phyloP scores from a whole-genome alignment of 805 yeast genomes.

The Saccharomycopsis sp. region DNA sequence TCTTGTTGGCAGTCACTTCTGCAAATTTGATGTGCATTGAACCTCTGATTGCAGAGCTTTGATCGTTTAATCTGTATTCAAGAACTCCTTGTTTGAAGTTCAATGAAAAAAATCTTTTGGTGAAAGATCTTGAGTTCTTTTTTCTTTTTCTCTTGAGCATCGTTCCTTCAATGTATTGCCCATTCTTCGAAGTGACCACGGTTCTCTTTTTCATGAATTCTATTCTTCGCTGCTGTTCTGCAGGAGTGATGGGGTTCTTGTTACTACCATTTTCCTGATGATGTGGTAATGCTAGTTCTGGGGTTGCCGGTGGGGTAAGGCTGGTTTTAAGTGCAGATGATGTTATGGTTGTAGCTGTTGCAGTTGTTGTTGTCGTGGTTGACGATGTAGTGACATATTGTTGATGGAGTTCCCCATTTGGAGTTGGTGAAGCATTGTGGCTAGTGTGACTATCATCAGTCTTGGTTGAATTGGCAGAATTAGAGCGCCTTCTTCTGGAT shows the following conservation, averaged over 20 bases:
- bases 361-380: no score
- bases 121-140: conserved; percentile 78
- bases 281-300: no score
- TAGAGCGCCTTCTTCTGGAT: not conserved
- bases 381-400: no score
- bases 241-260: not conserved
- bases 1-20: conserved; percentile 70
- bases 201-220: conserved; percentile 7
- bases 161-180: conserved; percentile 69
- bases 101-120: conserved; percentile 73
- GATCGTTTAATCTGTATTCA: conserved; percentile 67
- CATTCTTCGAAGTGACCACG: conserved; percentile 41
- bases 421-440: no score
- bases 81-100: conserved; percentile 77
- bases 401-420: no score
- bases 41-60: conserved; percentile 72
- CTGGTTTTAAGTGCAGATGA: no score
- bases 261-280: not conserved
- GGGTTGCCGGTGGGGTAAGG: no score
- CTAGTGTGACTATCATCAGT: no score
- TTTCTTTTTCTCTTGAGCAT: conserved; percentile 67
- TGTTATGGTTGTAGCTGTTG: no score
- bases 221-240: no score
- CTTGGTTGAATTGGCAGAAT: not conserved
- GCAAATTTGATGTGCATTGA: conserved; percentile 81